Base-by-base conservation (phyloP, 2,329 filamentous ascomycete species). In the Pestalotiopsis fici region DNA sequence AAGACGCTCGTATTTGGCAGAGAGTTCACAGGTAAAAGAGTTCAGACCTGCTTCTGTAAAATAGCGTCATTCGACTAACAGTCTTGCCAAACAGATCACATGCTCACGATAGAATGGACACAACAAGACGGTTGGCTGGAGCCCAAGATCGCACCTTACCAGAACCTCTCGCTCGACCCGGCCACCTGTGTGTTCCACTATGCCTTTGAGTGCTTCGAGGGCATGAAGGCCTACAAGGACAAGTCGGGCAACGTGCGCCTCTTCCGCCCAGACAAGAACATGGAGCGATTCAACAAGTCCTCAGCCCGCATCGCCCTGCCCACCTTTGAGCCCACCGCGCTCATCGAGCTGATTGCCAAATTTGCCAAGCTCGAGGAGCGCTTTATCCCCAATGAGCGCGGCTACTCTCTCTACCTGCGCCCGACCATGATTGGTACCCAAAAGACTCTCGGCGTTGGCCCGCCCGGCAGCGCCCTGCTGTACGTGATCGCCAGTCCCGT, bases 171-270 rank as follows among this genome's bases (percentile, higher is more conserved):
- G 59, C 91, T 99, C 75, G 96, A 98, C 80, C 96, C 96, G 28
- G 94, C 96, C 56, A 96, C 94, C 39, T 98, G 95, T 83, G 96
- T 98, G 70, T 95, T 99, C 83, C 96, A 99, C 87, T 99, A 99
- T 82, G 96, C 94, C 61, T 98, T 98, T 78, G 93, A 97, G 81
- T 96, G 93, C 80, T 99, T 99, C 82, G 96, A 99, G 85, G 96
- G 96, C 74, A 97, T 98, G 94, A 99, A 99, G 86, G 96, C 96
- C 68, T 99, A 99, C 87, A 97, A 95, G 82, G 94, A 97, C 83
- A 89, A 87, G 75, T 78, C 88, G 56, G 93, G 93, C 74, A 83
- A 90, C 68, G 88, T 97, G 73, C 91, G 95, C 66, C 86, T 99
- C 65, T 99, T 99, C 87, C 90, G 96, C 39, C 96, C 96, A 2